A percentile compares a stretch with the other conserved stretches of the same genome.
phyloP scores from a whole-genome alignment of 2,329 filamentous ascomycete species.

The Aspergillus eucalypticola region DNA sequence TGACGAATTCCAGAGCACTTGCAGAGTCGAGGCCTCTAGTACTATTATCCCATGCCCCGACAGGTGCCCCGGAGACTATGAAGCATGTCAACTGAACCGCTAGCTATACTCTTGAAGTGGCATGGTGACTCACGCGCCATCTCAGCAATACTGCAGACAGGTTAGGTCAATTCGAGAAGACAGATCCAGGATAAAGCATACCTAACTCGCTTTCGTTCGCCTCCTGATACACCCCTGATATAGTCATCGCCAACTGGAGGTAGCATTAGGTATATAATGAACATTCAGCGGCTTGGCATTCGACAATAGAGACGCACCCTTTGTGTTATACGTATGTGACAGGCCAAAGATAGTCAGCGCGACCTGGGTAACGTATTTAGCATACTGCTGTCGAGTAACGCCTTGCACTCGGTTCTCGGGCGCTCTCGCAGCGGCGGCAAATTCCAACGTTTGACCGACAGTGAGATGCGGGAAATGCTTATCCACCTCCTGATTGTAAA shows the following conservation, averaged over 20 bases:
- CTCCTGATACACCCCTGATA: constrained; percentile 62
- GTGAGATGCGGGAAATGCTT: constrained; percentile 59
- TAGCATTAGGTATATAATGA: constrained; percentile 1
- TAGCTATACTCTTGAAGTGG: neutral
- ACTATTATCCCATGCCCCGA: constrained; percentile 50
- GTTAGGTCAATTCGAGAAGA: constrained; percentile 16
- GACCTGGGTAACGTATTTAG: constrained; percentile 42
- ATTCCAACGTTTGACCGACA: constrained; percentile 58
- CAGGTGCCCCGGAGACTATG: constrained; percentile 36
- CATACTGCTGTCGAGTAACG: constrained; percentile 47
- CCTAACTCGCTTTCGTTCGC: constrained; percentile 62
- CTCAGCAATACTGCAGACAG: constrained; percentile 36
- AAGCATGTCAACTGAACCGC: neutral
- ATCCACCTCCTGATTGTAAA: constrained; percentile 46
- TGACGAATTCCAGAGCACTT: constrained; percentile 60
- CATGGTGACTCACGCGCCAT: constrained; percentile 32
- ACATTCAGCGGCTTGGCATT: neutral
- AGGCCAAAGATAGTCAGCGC: constrained; percentile 46
- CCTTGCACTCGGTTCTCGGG: constrained; percentile 45
- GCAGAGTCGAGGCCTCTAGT: constrained; percentile 57
- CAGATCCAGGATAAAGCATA: constrained; percentile 30
- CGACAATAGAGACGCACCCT: constrained; percentile 30
- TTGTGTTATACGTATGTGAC: constrained; percentile 48
- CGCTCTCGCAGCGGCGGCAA: constrained; percentile 56
- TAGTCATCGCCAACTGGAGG: constrained; percentile 53